Evolutionary conservation across 495 filamentous ascomycete species (phyloP), one percentile per base, ranked within the genome.

Genomic region (Lophiostoma macrostomum): DNA sequence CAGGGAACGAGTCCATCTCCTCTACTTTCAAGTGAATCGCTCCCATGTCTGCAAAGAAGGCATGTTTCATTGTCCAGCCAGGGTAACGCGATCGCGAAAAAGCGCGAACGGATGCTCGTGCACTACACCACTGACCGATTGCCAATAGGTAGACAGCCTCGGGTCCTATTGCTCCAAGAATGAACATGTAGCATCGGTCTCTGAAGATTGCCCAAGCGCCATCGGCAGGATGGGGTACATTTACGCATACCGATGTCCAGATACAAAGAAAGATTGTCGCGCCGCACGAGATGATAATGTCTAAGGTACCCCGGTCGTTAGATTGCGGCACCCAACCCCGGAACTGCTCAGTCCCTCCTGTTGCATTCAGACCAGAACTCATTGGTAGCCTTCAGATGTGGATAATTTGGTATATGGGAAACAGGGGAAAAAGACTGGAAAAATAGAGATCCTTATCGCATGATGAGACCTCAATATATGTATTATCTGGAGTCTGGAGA

Each of bases 1-100:
- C 35, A 2, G 69, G 61, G 38, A 72, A 71, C 5, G 61, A 39
- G 13, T 38, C 25, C 37, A 43, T 36, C 22, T 64, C 61, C 3
- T 23, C 37, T 1, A 60, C 16, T 24, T 64, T 40, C 10, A 70
- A 47, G 10, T 57, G 14, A 36, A 71, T 38, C 0, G 64, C 69
- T 7, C 69, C 69, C 64, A 68, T 69, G 19, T 72, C 59, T 5
- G 69, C 69, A 41, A 64, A 71, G 47, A 71, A 71, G 0, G 50
- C 65, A 39, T 70, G 67, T 0, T 58, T 56, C 34, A 68, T 56
- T 1, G 64, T 68, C 66, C 64, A 71, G 12, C 22, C 31, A 4
- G 7, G 3, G 13, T 22, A 16, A 0, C 41, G 31, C 0, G 47
- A 28, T 4, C 1, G 1, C 13, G 50, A 16, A 31, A 55, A 56